Evolutionary conservation across 768 basidiomycete genomes (phyloP).

Genomic region (Auricularia auricula-judae): DNA sequence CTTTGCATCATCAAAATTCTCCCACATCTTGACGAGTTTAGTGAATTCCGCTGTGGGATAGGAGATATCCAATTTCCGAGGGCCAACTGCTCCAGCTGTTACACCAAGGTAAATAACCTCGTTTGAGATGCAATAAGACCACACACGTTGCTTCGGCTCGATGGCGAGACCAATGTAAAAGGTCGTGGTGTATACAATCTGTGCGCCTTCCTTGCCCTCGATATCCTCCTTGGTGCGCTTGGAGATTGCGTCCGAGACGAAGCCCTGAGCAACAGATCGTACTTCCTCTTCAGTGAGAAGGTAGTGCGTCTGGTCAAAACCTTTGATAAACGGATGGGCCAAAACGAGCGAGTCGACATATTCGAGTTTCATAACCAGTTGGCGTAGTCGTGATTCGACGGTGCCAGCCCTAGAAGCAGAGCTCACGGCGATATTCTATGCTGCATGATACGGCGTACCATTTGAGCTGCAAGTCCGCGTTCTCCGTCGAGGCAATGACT

Average conservation of each 20-base stretch:
- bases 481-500: slow-evolving; percentile 84
- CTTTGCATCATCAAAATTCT: slow-evolving; percentile 78
- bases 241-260: slow-evolving; percentile 59
- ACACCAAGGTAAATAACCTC: background rate
- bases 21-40: slow-evolving; percentile 90
- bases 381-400: slow-evolving; percentile 94
- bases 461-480: slow-evolving; percentile 78
- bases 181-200: slow-evolving; percentile 86
- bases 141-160: slow-evolving; percentile 78
- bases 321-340: slow-evolving; percentile 92
- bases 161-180: slow-evolving; percentile 95
- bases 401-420: slow-evolving; percentile 62
- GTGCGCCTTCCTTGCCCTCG: slow-evolving; percentile 62
- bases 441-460: slow-evolving; percentile 47
- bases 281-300: slow-evolving; percentile 85
- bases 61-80: slow-evolving; percentile 86
- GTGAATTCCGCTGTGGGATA: slow-evolving; percentile 95
- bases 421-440: no score
- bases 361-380: slow-evolving; percentile 96
- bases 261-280: slow-evolving; percentile 77
- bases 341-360: slow-evolving; percentile 83
- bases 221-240: slow-evolving; percentile 71
- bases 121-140: slow-evolving; percentile 13
- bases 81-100: slow-evolving; percentile 62
- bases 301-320: slow-evolving; percentile 78